phyloP scores from a whole-genome alignment of 768 basidiomycete species.

The Tricholoma furcatifolium region DNA sequence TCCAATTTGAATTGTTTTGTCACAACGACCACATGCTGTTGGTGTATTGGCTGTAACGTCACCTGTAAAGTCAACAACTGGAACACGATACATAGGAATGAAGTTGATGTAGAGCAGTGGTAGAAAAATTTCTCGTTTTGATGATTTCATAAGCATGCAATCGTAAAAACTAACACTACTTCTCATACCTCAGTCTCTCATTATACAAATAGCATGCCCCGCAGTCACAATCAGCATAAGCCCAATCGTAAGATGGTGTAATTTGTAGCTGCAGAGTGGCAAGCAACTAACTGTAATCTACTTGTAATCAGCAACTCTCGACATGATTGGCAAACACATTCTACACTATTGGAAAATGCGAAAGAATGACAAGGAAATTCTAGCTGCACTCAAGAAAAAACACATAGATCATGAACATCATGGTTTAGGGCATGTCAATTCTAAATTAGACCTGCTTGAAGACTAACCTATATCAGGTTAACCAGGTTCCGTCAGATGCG shows the following conservation, averaged over 20 bases:
- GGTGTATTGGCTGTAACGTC: neutral
- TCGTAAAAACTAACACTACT: too few species aligned
- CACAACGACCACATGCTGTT: neutral
- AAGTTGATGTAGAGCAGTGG: too few species aligned
- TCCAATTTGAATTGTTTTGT: neutral
- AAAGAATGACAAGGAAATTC: conserved; percentile 25
- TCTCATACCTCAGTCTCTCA: neutral
- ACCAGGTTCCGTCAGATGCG: conserved; percentile 17
- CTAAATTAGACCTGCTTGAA: neutral
- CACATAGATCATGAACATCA: conserved; percentile 21
- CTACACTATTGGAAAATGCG: conserved; percentile 20
- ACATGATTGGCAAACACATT: conserved; percentile 6
- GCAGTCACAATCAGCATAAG: neutral
- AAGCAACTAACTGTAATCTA: neutral
- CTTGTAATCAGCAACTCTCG: neutral
- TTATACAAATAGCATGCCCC: neutral
- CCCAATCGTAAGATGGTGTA: neutral
- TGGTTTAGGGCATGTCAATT: conserved; percentile 20
- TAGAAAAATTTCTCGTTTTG: too few species aligned
- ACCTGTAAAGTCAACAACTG: neutral
- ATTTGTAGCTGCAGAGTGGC: neutral
- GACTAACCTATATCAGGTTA: neutral
- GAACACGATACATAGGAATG: neutral
- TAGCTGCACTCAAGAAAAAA: conserved; percentile 16
- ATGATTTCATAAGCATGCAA: too few species aligned